A percentile compares a stretch with the other conserved stretches of the same genome.
Conservation (phyloP, 78 protist genomes). For the Polysphondylium violaceum region DNA sequence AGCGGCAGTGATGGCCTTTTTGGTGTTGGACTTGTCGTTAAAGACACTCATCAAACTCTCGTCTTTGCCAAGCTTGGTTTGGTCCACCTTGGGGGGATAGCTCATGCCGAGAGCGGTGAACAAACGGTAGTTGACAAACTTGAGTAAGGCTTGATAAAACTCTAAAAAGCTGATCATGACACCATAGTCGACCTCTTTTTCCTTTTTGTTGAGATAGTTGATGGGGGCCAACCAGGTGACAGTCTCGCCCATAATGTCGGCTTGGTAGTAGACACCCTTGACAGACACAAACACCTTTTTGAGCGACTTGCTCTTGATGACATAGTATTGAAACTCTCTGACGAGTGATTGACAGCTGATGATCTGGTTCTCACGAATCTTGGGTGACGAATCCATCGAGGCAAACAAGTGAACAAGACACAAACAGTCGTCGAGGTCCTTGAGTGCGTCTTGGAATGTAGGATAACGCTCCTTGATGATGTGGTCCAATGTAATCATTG, state of each 20-base stretch:
- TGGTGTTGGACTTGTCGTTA: background rate
- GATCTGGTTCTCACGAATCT: conserved; percentile 54
- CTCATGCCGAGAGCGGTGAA: conserved; percentile 53
- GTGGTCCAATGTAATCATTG: conserved; percentile 56
- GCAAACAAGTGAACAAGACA: conserved; percentile 92
- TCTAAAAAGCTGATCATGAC: conserved; percentile 94
- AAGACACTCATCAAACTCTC: background rate
- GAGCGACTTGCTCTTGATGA: conserved; percentile 61
- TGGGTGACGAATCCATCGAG: conserved; percentile 27
- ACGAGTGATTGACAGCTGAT: conserved; percentile 66
- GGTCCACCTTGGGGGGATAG: conserved; percentile 90
- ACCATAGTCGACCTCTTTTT: conserved; percentile 87
- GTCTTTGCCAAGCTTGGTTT: background rate
- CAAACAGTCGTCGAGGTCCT: conserved; percentile 97
- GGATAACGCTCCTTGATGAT: conserved; percentile 94
- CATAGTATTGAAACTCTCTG: conserved; percentile 86
- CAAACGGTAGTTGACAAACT: conserved; percentile 92
- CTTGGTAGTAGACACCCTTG: conserved; percentile 97
- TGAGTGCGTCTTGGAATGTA: conserved; percentile 93
- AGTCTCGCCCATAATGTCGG: conserved; percentile 88
- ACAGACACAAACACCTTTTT: conserved; percentile 94
- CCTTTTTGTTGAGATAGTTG: conserved; percentile 74
- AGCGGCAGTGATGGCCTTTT: background rate
- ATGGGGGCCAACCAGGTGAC: conserved; percentile 97
- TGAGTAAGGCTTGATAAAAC: conserved; percentile 88